These are phyloP conservation scores for Coemansia sp. DNA, from an alignment of 192 early-diverging fungal genomes.

Conservation along the genomic window DNA sequence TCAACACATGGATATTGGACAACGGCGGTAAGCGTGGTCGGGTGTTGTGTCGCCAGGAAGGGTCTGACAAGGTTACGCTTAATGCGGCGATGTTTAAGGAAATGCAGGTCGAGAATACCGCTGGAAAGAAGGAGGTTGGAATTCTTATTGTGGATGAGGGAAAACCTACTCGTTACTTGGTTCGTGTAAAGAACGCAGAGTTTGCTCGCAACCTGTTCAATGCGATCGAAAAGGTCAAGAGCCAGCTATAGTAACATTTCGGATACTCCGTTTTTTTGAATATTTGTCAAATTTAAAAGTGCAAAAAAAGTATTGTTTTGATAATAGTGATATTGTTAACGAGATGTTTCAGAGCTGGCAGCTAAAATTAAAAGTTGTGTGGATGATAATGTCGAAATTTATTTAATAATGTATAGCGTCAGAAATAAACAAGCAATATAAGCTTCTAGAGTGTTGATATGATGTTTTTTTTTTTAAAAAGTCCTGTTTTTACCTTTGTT, in stretches of 20 bases:
- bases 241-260: not conserved
- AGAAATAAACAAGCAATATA: not conserved
- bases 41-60: constrained; percentile 53
- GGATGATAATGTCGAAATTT: no score
- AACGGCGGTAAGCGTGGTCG: constrained; percentile 23
- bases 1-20: constrained; percentile 32
- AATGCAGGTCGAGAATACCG: constrained; percentile 39
- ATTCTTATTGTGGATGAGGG: constrained; percentile 36
- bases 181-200: constrained; percentile 37
- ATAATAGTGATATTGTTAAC: no score
- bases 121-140: constrained; percentile 44
- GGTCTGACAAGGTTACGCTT: constrained; percentile 48
- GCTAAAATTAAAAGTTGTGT: no score
- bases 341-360: no score
- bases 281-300: not conserved
- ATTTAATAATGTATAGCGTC: not conserved
- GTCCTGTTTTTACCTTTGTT: not conserved
- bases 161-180: constrained; percentile 32
- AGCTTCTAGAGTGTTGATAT: not conserved
- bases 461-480: not conserved
- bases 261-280: not conserved
- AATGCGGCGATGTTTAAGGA: constrained; percentile 51
- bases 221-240: constrained; percentile 6
- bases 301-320: not conserved
- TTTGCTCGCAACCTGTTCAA: constrained; percentile 4